A percentile compares a stretch with the other conserved stretches of the same genome.
These are phyloP conservation scores for Clavulina sp. DNA, from an alignment of 768 basidiomycete species.

Conservation along the genomic window DNA sequence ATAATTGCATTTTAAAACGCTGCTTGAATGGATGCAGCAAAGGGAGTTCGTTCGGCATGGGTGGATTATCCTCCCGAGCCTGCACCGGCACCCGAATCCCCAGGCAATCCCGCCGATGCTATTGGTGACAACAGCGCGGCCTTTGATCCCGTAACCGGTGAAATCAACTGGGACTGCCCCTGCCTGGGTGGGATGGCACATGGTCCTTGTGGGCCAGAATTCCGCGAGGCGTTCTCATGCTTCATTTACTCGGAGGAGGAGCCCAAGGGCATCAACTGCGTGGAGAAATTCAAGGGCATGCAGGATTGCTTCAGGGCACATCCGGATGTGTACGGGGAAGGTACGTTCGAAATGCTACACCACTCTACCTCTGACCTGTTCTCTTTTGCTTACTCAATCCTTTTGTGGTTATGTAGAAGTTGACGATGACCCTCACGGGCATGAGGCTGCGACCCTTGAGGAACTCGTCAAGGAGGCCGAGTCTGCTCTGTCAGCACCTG, in stretches of 20 bases:
- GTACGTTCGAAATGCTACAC: too few species aligned
- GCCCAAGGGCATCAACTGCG: conserved; percentile 94
- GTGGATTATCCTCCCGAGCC: neutral
- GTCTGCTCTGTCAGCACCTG: too few species aligned
- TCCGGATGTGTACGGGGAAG: conserved; percentile 89
- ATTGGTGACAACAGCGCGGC: conserved; percentile 28
- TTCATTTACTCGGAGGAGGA: conserved; percentile 89
- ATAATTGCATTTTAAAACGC: too few species aligned
- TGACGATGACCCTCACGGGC: too few species aligned
- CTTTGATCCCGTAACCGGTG: conserved; percentile 90
- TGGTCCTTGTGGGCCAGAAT: conserved; percentile 85
- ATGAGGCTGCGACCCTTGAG: too few species aligned
- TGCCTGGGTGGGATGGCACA: conserved; percentile 98
- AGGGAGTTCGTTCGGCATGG: conserved; percentile 1
- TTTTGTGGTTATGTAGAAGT: too few species aligned
- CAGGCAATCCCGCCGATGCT: neutral
- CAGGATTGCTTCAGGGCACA: conserved; percentile 93
- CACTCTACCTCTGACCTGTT: too few species aligned
- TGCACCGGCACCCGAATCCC: neutral
- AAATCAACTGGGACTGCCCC: conserved; percentile 99
- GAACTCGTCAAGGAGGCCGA: too few species aligned
- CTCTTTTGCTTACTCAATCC: too few species aligned
- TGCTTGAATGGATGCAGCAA: too few species aligned
- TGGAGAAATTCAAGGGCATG: conserved; percentile 96
- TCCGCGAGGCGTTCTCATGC: conserved; percentile 91